Evolutionary conservation across 306 rosid species (phyloP), one percentile per base, ranked within the genome.

Genomic region (Lupinus albus): DNA sequence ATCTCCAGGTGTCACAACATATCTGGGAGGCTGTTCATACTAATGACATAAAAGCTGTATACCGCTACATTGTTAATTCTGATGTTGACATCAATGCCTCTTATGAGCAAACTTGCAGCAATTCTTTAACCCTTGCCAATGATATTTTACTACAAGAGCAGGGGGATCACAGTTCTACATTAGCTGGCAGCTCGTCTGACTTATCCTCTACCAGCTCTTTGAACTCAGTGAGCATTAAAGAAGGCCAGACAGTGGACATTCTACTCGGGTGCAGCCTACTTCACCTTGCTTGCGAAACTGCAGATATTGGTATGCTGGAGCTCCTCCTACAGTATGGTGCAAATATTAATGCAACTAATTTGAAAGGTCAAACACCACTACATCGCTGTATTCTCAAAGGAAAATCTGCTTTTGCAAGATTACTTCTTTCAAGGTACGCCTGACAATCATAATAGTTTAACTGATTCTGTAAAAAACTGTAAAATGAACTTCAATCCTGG

Each of bases 321-420:
- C 95, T 94, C 76, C 99, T 94, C 52, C 82, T 90, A 68, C 99
- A 90, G 81, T 94, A 91, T 52, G 96, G 99, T 70, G 97, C 96
- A 53, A 81, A 83, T 81, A 63, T 88, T 60, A 94, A 90, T 75
- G 96, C 85, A 21, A 61, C 82, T 7, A 96, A 90, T 77, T 84
- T 79, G 35, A 84, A 92, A 84, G 91, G 86, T 49, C 95, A 80
- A 76, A 88, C 92, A 6, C 95, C 99, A 53, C 86, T 94, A 2
- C 97, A 90, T 62, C 89, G 83, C 13, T 86, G 97, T 74, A 72
- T 94, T 71, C 72, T 82, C 21, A 90, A 77, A 83, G 90, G 95
- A 71, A 86, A 63, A 81, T 78, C 83, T 38, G 53, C 78, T 39
- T 70, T 68, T 52, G 85, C 81, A 10, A 90, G 88, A 73, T 87